Evolutionary conservation across 257 asterid genomes (phyloP).

Genomic region (Solanum tarijense): DNA sequence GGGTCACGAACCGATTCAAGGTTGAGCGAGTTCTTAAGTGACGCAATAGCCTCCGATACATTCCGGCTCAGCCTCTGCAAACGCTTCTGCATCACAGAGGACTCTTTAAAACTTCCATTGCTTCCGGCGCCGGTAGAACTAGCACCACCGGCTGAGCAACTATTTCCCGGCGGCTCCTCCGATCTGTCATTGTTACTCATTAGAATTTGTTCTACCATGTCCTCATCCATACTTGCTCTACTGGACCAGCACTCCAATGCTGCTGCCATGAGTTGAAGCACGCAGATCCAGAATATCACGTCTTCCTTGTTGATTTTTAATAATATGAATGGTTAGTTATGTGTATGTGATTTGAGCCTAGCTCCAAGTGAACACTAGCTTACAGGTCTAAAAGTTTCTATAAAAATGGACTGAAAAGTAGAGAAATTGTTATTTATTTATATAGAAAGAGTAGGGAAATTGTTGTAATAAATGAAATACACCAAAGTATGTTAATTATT

Average conservation of each 20-base stretch:
- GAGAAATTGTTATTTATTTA: not conserved
- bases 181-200: slow-evolving; percentile 86
- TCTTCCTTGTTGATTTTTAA: not conserved
- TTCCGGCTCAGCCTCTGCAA: slow-evolving; percentile 78
- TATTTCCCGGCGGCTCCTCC: slow-evolving; percentile 42
- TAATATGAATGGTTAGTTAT: not conserved
- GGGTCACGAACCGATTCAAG: slow-evolving; percentile 61
- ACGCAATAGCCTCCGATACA: slow-evolving; percentile 89
- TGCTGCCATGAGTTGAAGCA: slow-evolving; percentile 51
- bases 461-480: not conserved
- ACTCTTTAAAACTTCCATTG: slow-evolving; percentile 40
- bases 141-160: slow-evolving; percentile 8
- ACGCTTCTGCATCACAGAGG: slow-evolving; percentile 71
- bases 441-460: not conserved
- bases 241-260: slow-evolving; percentile 98
- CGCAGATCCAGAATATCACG: not conserved
- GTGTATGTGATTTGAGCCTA: not conserved
- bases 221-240: slow-evolving; percentile 84
- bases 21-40: slow-evolving; percentile 70
- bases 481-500: not conserved
- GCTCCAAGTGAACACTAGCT: not conserved
- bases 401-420: not conserved
- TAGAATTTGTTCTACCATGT: slow-evolving; percentile 80
- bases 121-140: slow-evolving; percentile 12
- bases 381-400: not conserved